Evolutionary conservation across 1,139 yeast species (phyloP), one percentile per base, ranked within the genome.

Genomic region (Hanseniaspora uvarum): DNA sequence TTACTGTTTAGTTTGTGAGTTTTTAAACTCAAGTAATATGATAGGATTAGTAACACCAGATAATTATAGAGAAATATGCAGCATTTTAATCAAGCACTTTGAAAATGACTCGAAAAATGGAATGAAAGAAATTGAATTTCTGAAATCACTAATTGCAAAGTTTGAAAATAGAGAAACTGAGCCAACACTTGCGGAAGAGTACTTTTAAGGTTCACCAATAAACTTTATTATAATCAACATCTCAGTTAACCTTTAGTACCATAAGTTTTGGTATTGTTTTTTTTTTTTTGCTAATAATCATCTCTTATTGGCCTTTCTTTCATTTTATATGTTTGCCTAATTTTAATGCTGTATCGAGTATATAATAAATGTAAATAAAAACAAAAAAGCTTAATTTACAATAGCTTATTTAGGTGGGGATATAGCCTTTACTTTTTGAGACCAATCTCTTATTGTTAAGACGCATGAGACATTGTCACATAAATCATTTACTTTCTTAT

Each of bases 381-480:
- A 36, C 3, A 7, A 18, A 36, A 38, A 38, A 6, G 5, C 7
- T 21, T 21, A 2, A 21, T 21, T 14, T n/a, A n/a, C n/a, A n/a
- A n/a, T n/a, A n/a, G n/a, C n/a, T 18, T 55, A 46, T 52, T 65
- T 67, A 48, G 74, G 72, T 24, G 74, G 65, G 12, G 76, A 75
- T 24, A 72, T 59, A 0, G 76, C 77, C 58, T 79, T 76, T 43
- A 53, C 38, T 18, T 45, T 47, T 58, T 76, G 74, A 36, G 78
- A 76, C 62, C 86, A 89, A 59, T 87, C 95, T 61, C 95, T 75
- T n/a, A 88, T 92, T 11, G 82, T 76, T 47, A 88, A 79, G 50
- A 79, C 82, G 70, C 98, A 92, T 53, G 76, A 74, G 33, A 84
- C 83, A 62, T 89, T 95, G 57, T 75, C 72, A 68, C 98, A 92